Percentiles rank a stretch among this genome's conserved stretches.
Evolutionary conservation across 1,284 basidiomycete genomes (phyloP).

Genomic region (Phellinidium pouzarii): DNA sequence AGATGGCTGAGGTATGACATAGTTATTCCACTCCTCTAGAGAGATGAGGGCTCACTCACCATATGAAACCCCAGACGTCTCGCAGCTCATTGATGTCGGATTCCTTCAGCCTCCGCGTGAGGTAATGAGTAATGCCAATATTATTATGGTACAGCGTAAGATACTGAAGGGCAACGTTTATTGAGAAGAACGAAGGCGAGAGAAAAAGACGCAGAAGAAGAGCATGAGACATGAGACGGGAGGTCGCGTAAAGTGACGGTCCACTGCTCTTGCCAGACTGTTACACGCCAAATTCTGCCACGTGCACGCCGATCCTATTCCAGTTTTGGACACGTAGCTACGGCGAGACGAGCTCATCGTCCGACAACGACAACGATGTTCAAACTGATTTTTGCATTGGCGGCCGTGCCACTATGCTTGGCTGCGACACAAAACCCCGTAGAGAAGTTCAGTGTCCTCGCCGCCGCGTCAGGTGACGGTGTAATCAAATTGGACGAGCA

Average conservation of each 20-base stretch:
- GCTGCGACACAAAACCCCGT: slow-evolving; percentile 37
- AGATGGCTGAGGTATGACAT: slow-evolving; percentile 59
- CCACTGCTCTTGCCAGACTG: not conserved
- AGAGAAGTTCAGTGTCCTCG: slow-evolving; percentile 55
- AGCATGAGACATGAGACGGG: slow-evolving; percentile 45
- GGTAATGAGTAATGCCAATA: slow-evolving; percentile 94
- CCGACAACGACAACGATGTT: slow-evolving; percentile 30
- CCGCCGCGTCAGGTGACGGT: slow-evolving; percentile 60
- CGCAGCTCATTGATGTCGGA: slow-evolving; percentile 78
- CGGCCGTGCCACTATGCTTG: slow-evolving; percentile 38
- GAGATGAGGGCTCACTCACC: slow-evolving; percentile 46
- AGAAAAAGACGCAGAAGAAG: slow-evolving; percentile 83
- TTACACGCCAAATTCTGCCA: slow-evolving; percentile 12
- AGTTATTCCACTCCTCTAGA: not conserved
- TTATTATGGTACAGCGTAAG: slow-evolving; percentile 85
- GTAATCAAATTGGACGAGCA: slow-evolving; percentile 73
- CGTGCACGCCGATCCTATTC: not conserved
- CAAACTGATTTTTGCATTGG: slow-evolving; percentile 38
- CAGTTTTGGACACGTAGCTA: slow-evolving; percentile 25
- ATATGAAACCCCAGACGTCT: slow-evolving; percentile 96
- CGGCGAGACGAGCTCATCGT: slow-evolving; percentile 19
- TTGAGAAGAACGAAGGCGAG: slow-evolving; percentile 84
- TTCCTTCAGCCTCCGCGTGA: slow-evolving; percentile 75
- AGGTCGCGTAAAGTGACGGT: too few relatives aligned
- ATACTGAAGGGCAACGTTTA: slow-evolving; percentile 87